These are phyloP conservation scores for Pachyrhizus erosus DNA, from an alignment of 306 rosid genomes.

Conservation along the genomic window DNA sequence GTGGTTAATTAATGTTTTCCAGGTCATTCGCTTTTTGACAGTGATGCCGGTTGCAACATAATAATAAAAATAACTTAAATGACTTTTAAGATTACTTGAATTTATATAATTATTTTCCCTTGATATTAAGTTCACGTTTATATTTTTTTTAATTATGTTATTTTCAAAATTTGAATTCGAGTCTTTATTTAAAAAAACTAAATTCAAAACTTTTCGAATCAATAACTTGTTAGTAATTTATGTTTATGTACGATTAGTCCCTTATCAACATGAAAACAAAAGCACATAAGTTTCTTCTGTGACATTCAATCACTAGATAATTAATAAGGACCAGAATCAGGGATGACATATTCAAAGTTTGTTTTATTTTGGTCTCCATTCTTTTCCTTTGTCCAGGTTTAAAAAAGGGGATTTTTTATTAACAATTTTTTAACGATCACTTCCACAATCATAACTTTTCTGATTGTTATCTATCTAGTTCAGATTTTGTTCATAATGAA, in stretches of 20 bases:
- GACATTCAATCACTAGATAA: conserved; percentile 31
- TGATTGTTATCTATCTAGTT: conserved; percentile 2
- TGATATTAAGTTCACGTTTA: no score
- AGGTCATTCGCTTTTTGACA: not conserved
- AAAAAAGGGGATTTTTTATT: not conserved
- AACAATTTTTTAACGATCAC: not conserved
- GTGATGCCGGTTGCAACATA: not conserved
- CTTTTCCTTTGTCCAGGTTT: not conserved
- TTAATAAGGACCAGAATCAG: not conserved
- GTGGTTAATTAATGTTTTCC: not conserved
- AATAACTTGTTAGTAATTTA: no score
- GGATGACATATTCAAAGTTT: not conserved
- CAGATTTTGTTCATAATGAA: not conserved
- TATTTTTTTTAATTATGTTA: no score
- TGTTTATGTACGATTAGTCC: no score
- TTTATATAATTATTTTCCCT: no score
- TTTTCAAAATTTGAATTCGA: no score
- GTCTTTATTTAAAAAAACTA: no score
- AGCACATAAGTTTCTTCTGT: conserved; percentile 1
- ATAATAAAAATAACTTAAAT: not conserved
- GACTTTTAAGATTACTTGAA: no score
- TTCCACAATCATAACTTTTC: conserved; percentile 4
- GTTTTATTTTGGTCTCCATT: not conserved
- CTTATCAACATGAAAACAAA: not conserved
- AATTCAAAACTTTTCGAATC: no score